Base-by-base conservation (phyloP, 345 rosid species). In the Trapa bicornis region DNA sequence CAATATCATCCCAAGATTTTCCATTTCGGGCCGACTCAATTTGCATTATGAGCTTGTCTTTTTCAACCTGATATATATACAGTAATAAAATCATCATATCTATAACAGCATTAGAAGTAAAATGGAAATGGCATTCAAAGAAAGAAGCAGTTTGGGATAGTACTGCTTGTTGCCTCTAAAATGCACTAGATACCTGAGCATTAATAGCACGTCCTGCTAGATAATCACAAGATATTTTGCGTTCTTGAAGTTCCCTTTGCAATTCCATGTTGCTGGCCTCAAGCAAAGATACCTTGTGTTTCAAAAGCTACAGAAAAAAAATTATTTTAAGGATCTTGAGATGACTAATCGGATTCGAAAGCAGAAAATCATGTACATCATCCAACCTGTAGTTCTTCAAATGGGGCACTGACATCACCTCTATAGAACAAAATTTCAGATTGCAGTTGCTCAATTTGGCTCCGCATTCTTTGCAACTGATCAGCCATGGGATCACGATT, bases 361-460 rank as follows among this genome's bases (percentile, higher is more conserved):
- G 17, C 1, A 13, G 32, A 66, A 15, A 65, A n/a, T 65, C 14
- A 35, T 22, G 2, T n/a, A 38, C 38, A 45, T 16, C 17, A 39
- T 58, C 58, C 53, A 76, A 89, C 99, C 87, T 94, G 99, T 65
- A 91, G 84, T 81, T 94, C 97, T 67, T 94, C 99, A 80, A 80
- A 91, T 64, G 88, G 84, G 13, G 74, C 56, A 67, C 75, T 75
- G 36, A 78, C 75, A 75, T 89, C 96, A 69, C 96, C 91, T 9
- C 90, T 86, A 75, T 85, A 89, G 72, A 89, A 83, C 65, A 87
- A n/a, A 74, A 94, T 82, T 70, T 94, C 99, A 60, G 96, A 68
- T 65, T 91, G 96, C 83, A 94, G 78, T 61, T 89, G 97, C 78
- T 94, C 99, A 79, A 94, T 87, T 86, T 94, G 96, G 65, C 89